A percentile compares a stretch with the other conserved stretches of the same genome.
Conservation (phyloP, 1,284 basidiomycete genomes). For the Sporisorium sorghi region DNA sequence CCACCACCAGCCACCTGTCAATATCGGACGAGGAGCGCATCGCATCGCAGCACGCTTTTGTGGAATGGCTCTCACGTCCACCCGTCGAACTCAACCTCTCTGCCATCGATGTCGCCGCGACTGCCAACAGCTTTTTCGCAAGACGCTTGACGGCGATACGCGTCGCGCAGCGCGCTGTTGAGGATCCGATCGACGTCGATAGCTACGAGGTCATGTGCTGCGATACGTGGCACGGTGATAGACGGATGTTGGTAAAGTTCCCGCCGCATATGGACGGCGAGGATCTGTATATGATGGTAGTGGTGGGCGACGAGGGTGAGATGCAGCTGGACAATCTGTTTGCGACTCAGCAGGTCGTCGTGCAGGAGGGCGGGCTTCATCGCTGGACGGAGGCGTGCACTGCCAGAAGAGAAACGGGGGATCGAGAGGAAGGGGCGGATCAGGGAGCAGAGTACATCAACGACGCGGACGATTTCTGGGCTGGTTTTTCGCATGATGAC, state of each 20-base stretch:
- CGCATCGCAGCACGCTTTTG: slow-evolving; percentile 7
- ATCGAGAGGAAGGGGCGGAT: neutral
- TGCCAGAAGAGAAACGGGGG: neutral
- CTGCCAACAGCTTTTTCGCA: slow-evolving; percentile 1
- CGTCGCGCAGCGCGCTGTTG: neutral
- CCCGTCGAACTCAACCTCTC: slow-evolving; percentile 11
- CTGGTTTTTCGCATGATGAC: slow-evolving; percentile 39
- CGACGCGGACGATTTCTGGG: slow-evolving; percentile 49
- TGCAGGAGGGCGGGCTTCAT: slow-evolving; percentile 3
- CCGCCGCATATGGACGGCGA: neutral
- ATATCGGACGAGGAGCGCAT: neutral
- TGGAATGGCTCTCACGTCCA: slow-evolving; percentile 22
- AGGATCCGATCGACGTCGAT: slow-evolving; percentile 17
- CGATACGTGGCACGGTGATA: slow-evolving; percentile 10
- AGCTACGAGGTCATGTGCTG: slow-evolving; percentile 14
- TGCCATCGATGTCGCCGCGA: neutral
- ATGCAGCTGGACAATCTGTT: slow-evolving; percentile 36
- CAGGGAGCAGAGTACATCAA: slow-evolving; percentile 42
- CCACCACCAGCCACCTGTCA: neutral
- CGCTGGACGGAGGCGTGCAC: slow-evolving; percentile 1
- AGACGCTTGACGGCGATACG: neutral
- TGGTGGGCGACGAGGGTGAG: neutral
- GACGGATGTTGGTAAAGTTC: slow-evolving; percentile 2
- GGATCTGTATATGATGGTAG: slow-evolving; percentile 15
- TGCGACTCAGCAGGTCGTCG: neutral